A percentile compares a stretch with the other conserved stretches of the same genome.
phyloP scores from a whole-genome alignment of 129 eudicot species.

The Flaveria brownii region DNA sequence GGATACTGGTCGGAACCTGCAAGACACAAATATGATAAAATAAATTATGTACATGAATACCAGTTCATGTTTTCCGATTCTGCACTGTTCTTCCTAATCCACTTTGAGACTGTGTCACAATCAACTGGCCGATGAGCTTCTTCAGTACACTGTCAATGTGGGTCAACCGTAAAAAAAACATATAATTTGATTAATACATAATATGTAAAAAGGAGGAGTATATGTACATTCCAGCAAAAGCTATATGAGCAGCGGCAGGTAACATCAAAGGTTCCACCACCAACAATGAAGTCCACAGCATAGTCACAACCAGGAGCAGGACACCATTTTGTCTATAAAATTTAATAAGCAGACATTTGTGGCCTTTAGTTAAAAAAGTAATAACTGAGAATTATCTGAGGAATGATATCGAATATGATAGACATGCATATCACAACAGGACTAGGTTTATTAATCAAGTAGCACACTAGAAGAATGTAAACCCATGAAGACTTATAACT shows the following conservation, averaged over 20 bases:
- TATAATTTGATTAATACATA: neutral
- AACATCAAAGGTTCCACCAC: conserved; percentile 81
- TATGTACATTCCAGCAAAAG: conserved; percentile 54
- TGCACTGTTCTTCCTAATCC: conserved; percentile 66
- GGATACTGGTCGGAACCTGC: neutral
- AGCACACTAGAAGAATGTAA: neutral
- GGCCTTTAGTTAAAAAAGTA: conserved; percentile 17
- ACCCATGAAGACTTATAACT: neutral
- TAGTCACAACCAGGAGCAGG: conserved; percentile 92
- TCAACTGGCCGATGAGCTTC: conserved; percentile 86
- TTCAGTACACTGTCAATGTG: conserved; percentile 62
- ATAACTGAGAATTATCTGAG: neutral
- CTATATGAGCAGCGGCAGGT: conserved; percentile 69
- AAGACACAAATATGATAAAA: conserved; percentile 6
- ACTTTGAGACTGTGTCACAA: conserved; percentile 68
- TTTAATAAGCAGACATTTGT: neutral
- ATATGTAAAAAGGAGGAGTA: neutral
- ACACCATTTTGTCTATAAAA: conserved; percentile 77
- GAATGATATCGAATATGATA: neutral
- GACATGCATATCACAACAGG: neutral
- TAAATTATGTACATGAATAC: conserved; percentile 33
- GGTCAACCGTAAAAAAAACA: conserved; percentile 21
- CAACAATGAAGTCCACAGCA: conserved; percentile 76
- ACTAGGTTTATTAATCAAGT: neutral
- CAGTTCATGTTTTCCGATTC: conserved; percentile 80